Percentiles rank a stretch among this genome's conserved stretches.
Conservation (phyloP, 1,284 basidiomycete species). For the Cryptococcus sp. region DNA sequence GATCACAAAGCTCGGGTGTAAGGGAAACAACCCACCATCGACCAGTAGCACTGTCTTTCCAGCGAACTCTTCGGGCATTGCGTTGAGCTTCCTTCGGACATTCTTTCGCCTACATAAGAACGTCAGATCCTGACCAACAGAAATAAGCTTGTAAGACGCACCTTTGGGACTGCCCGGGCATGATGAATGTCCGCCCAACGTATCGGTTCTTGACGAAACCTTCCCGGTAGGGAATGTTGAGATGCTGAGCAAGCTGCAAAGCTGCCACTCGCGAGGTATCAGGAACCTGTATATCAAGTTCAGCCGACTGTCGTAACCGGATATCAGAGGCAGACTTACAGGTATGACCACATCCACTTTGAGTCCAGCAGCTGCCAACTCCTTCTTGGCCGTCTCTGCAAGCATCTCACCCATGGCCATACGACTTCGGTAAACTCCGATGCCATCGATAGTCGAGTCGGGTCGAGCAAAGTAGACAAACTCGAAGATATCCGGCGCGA, state of each 20-base stretch:
- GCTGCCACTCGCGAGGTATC: conserved; percentile 97
- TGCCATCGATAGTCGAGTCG: conserved; percentile 95
- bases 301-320: conserved; percentile 2
- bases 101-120: conserved; percentile 73
- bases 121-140: conserved; percentile 1
- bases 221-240: conserved; percentile 91
- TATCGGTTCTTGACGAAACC: conserved; percentile 99
- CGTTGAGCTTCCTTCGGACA: conserved; percentile 93
- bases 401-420: conserved; percentile 99
- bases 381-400: conserved; percentile 79
- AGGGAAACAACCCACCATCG: conserved; percentile 66
- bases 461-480: conserved; percentile 98
- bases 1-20: not conserved
- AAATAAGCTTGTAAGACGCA: conserved; percentile 3
- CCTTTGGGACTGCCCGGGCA: conserved; percentile 90
- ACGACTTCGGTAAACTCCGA: conserved; percentile 93
- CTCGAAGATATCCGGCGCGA: conserved; percentile 99
- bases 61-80: conserved; percentile 98
- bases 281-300: conserved; percentile 65
- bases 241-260: conserved; percentile 88
- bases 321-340: conserved; percentile 55
- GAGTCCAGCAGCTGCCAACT: conserved; percentile 69
- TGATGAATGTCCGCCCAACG: conserved; percentile 98
- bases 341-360: conserved; percentile 95
- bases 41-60: conserved; percentile 93